Conservation (phyloP, 2,329 filamentous ascomycete genomes). For the Talaromyces sp. region DNA sequence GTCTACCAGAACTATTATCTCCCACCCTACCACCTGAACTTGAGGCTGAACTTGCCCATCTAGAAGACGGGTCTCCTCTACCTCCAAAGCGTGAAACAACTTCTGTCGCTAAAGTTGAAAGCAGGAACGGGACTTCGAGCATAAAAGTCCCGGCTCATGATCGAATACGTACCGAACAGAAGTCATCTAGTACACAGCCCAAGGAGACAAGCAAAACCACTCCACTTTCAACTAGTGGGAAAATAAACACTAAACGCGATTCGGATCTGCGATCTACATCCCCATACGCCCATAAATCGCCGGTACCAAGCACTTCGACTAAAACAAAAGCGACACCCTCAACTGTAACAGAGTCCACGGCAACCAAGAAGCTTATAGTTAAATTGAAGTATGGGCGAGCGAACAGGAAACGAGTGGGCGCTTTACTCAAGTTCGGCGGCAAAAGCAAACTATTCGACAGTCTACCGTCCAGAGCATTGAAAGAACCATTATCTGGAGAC, state of each 20-base stretch:
- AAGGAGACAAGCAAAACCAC: conserved; percentile 19
- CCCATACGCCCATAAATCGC: conserved; percentile 17
- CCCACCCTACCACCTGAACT: conserved; percentile 57
- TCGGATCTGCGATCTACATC: background rate
- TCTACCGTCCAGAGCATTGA: background rate
- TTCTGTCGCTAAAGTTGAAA: conserved; percentile 18
- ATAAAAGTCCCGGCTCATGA: conserved; percentile 22
- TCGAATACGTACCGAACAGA: conserved; percentile 20
- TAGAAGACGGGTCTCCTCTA: conserved; percentile 34
- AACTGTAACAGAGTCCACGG: background rate
- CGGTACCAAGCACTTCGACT: conserved; percentile 4
- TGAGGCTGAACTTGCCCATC: conserved; percentile 50
- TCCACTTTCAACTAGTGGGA: conserved; percentile 14
- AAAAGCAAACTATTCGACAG: conserved; percentile 33
- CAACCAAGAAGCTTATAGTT: conserved; percentile 39
- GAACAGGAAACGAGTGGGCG: conserved; percentile 48
- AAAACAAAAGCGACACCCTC: conserved; percentile 19
- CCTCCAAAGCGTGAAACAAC: conserved; percentile 20
- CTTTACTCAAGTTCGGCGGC: conserved; percentile 43
- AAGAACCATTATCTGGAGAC: conserved; percentile 11
- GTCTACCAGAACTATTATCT: conserved; percentile 55
- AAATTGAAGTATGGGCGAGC: conserved; percentile 52
- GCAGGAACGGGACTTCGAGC: conserved; percentile 21
- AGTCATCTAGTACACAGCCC: conserved; percentile 19
- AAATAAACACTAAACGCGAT: conserved; percentile 14